Percentiles rank a stretch among this genome's conserved stretches.
phyloP scores from a whole-genome alignment of 805 yeast genomes.

The Cyberlindnera maritima region DNA sequence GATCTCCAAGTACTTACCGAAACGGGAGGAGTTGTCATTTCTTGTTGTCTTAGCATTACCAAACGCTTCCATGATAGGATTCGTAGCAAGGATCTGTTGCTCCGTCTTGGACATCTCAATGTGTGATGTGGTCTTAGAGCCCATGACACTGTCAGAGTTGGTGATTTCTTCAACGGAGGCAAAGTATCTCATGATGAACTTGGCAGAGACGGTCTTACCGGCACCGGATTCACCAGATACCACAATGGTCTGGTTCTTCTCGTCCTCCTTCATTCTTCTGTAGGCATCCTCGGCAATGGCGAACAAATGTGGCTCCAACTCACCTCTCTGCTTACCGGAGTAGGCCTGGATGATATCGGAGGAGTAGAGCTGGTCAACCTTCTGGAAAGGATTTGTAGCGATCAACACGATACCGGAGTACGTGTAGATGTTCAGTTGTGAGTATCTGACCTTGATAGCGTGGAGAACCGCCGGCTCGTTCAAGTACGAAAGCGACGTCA shows the following conservation, averaged over 20 bases:
- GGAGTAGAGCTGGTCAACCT: constrained; percentile 86
- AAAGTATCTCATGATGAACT: constrained; percentile 95
- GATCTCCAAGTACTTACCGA: constrained; percentile 94
- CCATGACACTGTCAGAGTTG: constrained; percentile 32
- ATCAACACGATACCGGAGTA: constrained; percentile 95
- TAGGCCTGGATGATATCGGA: constrained; percentile 93
- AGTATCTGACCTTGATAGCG: constrained; percentile 85
- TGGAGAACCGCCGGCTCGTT: constrained; percentile 96
- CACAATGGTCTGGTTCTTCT: constrained; percentile 88
- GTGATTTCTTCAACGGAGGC: constrained; percentile 78
- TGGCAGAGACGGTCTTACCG: constrained; percentile 96
- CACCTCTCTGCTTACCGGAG: constrained; percentile 90
- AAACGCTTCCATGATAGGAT: constrained; percentile 96
- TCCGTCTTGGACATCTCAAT: constrained; percentile 85
- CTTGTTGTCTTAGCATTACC: constrained; percentile 98
- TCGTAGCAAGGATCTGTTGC: constrained; percentile 91
- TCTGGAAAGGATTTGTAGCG: constrained; percentile 94
- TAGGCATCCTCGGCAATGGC: constrained; percentile 98
- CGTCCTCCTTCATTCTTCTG: constrained; percentile 85
- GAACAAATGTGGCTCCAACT: constrained; percentile 93
- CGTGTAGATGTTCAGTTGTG: constrained; percentile 89
- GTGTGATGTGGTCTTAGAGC: constrained; percentile 41
- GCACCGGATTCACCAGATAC: constrained; percentile 99
- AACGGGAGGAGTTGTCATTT: constrained; percentile 96
- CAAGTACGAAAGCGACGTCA: constrained; percentile 85